Evolutionary conservation across 2,329 filamentous ascomycete species (phyloP).

Genomic region (Pseudofabraea citricarpa): DNA sequence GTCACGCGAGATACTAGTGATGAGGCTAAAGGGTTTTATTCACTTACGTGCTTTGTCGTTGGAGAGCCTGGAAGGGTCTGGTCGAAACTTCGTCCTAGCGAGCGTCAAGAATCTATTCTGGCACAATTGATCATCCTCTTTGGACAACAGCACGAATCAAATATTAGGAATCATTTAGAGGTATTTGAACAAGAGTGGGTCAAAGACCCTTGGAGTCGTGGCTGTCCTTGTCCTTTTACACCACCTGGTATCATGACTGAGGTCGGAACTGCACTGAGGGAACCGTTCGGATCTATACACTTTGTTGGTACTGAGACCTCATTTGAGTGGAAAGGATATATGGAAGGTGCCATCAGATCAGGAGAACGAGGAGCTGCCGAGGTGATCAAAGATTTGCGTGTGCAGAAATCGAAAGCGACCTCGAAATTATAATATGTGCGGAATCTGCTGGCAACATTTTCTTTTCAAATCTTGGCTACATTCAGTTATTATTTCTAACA

Average conservation of each 20-base stretch:
- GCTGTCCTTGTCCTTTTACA: conserved; percentile 30
- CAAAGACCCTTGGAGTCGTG: conserved; percentile 26
- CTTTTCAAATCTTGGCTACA: too few species aligned
- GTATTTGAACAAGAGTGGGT: conserved; percentile 16
- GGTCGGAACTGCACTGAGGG: conserved; percentile 25
- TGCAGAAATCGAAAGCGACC: too few species aligned
- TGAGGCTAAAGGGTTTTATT: conserved; percentile 24
- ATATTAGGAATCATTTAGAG: conserved; percentile 1
- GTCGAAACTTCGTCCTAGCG: conserved; percentile 17
- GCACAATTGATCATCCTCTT: conserved; percentile 9
- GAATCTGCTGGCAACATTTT: too few species aligned
- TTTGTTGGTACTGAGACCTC: conserved; percentile 46
- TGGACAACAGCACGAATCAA: background rate
- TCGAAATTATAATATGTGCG: too few species aligned
- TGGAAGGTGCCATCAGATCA: conserved; percentile 43
- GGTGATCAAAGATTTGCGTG: conserved; percentile 22
- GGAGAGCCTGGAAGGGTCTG: conserved; percentile 31
- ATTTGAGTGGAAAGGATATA: conserved; percentile 45
- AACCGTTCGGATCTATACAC: conserved; percentile 36
- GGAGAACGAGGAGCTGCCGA: conserved; percentile 40
- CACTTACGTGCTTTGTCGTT: conserved; percentile 36
- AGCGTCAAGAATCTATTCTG: conserved; percentile 16
- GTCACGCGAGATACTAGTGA: conserved; percentile 40
- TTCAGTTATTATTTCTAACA: too few species aligned
- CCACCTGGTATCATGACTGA: conserved; percentile 26